Conservation (phyloP, 2,329 filamentous ascomycete species). For the Fusarium nodosum region DNA sequence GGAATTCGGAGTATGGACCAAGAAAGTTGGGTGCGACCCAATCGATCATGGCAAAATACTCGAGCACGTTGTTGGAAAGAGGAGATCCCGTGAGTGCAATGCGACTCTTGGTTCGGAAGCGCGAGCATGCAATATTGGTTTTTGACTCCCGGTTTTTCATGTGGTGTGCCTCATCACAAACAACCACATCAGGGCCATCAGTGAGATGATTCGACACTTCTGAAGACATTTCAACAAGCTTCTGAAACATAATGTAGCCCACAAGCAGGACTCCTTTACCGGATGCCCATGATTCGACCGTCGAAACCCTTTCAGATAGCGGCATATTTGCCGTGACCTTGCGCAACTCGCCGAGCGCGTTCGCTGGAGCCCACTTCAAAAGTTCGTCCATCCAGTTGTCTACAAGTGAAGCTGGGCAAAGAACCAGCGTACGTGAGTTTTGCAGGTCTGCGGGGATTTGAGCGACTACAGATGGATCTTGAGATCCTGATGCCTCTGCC, state of each 20-base stretch:
- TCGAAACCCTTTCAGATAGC: conserved; percentile 56
- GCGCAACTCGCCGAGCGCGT: conserved; percentile 67
- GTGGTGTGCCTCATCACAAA: conserved; percentile 87
- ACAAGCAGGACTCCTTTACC: conserved; percentile 81
- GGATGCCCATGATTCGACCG: conserved; percentile 70
- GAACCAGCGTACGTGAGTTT: conserved; percentile 74
- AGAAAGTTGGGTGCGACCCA: conserved; percentile 88
- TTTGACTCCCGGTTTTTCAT: conserved; percentile 76
- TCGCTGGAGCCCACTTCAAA: conserved; percentile 72
- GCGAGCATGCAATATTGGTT: conserved; percentile 66
- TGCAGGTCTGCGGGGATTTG: conserved; percentile 79
- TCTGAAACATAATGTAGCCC: conserved; percentile 78
- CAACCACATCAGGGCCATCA: conserved; percentile 75
- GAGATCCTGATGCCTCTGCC: conserved; percentile 72
- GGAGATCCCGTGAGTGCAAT: conserved; percentile 91
- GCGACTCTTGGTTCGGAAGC: conserved; percentile 76
- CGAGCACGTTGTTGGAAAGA: conserved; percentile 83
- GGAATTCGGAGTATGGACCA: conserved; percentile 77
- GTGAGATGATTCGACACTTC: conserved; percentile 64
- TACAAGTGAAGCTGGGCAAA: conserved; percentile 81
- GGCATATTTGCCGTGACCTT: conserved; percentile 64
- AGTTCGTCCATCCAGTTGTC: conserved; percentile 89
- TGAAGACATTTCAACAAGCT: conserved; percentile 53
- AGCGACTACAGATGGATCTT: conserved; percentile 65
- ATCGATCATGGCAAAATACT: conserved; percentile 89